A percentile compares a stretch with the other conserved stretches of the same genome.
phyloP scores from a whole-genome alignment of 768 basidiomycete genomes.

The Rhizopogon vinicolor region DNA sequence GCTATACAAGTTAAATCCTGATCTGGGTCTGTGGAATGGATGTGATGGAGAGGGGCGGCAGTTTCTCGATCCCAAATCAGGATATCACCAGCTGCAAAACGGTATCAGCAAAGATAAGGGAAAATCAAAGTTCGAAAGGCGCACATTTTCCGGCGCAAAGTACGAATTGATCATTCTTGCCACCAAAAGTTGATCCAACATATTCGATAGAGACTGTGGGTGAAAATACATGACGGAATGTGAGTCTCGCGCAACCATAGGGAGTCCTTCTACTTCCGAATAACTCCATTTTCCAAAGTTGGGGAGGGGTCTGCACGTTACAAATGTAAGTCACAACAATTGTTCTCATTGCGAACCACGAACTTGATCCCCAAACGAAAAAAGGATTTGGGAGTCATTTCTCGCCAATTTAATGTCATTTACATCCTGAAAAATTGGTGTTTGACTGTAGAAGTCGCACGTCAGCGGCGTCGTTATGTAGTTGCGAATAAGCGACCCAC shows the following conservation, averaged over 20 bases:
- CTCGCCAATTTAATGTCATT: constrained; percentile 46
- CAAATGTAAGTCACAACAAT: neutral
- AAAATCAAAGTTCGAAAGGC: constrained; percentile 1
- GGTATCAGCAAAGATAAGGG: neutral
- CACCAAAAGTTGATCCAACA: constrained; percentile 81
- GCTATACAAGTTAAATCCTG: constrained; percentile 74
- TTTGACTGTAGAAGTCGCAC: constrained; percentile 34
- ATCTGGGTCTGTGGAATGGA: constrained; percentile 55
- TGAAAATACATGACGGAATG: constrained; percentile 65
- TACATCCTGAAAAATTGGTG: constrained; percentile 50
- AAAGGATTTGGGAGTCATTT: constrained; percentile 38
- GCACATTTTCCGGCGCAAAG: constrained; percentile 73
- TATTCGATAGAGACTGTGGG: constrained; percentile 69
- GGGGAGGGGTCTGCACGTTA: constrained; percentile 55
- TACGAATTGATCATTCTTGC: constrained; percentile 72
- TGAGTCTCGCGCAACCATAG: constrained; percentile 27
- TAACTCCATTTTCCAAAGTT: constrained; percentile 69
- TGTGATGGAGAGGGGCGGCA: constrained; percentile 63
- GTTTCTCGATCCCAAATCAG: constrained; percentile 87
- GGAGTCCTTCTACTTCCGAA: constrained; percentile 46
- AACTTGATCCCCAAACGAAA: constrained; percentile 20
- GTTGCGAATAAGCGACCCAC: constrained; percentile 22
- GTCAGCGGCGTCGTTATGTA: neutral
- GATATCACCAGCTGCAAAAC: constrained; percentile 62
- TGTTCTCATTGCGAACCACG: neutral